Conservation (phyloP, 1,284 basidiomycete genomes). For the Gastroboletus turbinatus region DNA sequence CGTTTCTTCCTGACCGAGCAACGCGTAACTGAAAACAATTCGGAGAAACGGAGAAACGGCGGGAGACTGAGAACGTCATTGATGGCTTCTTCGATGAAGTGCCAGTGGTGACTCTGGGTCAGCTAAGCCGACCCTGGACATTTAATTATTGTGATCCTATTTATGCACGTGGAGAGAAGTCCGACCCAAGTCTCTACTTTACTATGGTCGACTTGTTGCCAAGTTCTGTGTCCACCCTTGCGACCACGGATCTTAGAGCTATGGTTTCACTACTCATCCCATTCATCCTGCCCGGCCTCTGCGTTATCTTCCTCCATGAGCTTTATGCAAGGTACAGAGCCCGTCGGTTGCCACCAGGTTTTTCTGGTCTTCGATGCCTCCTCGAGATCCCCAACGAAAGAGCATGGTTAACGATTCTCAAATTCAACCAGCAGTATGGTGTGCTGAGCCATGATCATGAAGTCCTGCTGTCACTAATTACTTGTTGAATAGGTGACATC, state of each 20-base stretch:
- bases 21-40: no score
- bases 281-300: background rate
- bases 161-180: no score
- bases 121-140: no score
- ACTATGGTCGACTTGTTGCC: background rate
- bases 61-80: no score
- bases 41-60: no score
- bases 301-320: conserved; percentile 7
- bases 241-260: background rate
- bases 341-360: conserved; percentile 15
- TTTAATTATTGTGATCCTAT: no score
- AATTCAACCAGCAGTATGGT: conserved; percentile 18
- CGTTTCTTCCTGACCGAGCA: no score
- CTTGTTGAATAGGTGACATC: conserved; percentile 16
- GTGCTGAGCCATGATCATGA: background rate
- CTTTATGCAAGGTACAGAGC: conserved; percentile 4
- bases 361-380: conserved; percentile 14
- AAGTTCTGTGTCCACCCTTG: background rate
- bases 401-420: conserved; percentile 11
- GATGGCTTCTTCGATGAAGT: no score
- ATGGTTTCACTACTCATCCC: background rate
- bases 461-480: background rate
- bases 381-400: conserved; percentile 9
- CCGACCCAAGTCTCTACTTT: background rate
- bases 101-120: no score